Evolutionary conservation across 2,329 filamentous ascomycete genomes (phyloP), one percentile per base, ranked within the genome.

Genomic region (Fusarium denticulatum): DNA sequence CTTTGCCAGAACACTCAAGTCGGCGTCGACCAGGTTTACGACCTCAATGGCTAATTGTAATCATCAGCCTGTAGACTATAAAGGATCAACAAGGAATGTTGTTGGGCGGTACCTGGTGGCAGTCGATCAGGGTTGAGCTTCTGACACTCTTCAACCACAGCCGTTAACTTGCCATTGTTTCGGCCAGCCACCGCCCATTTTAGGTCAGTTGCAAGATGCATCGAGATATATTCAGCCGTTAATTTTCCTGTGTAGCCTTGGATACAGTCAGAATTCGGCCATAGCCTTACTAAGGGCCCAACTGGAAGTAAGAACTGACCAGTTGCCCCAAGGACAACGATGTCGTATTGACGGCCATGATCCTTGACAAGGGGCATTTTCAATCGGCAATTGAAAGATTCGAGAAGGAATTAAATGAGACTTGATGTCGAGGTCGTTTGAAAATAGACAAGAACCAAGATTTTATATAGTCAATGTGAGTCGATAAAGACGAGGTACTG

Each of bases 151-250:
- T 90, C 85, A 13, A 91, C 89, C 16, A 98, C 82, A 45, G 84
- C 83, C 74, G 92, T 88, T 9, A 98, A 87, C 81, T 97, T 97
- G 55, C 86, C 84, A 55, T 87, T 85, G n/a, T 93, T 95, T 32
- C 95, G 92, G 36, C 95, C 95, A 50, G 94, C 94, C 62, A 98
- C 86, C 20, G 94, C 95, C 95, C 95, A 98, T 85, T 90, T 94
- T 70, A 97, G 82, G 80, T 94, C 89, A 24, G 92, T 94, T 0
- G 95, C 93, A 2, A 94, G 85, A 73, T 89, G 84, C 20, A 87
- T 87, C 59, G 90, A 87, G 77, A 97, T 92, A 81, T 96, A 90
- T 80, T 97, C 91, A 34, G 92, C 91, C 6, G 91, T 91, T 75
- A 93, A 87, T 73, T 90, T 91, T 43, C 95, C 95, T 0, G 95